Conservation (phyloP, 257 asterid species). For the Verbena officinalis region DNA sequence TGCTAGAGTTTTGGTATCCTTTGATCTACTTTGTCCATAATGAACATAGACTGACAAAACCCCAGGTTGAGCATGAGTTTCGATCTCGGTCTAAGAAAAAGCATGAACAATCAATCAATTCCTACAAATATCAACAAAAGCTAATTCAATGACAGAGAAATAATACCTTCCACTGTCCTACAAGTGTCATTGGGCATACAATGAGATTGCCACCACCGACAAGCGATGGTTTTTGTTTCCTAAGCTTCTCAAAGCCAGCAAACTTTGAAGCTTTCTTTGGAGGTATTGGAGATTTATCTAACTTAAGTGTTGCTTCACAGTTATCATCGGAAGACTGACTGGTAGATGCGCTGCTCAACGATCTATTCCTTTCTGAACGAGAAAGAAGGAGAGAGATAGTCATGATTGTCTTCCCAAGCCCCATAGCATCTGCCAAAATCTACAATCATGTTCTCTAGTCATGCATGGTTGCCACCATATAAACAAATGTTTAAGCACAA, state of each 20-base stretch:
- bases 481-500: constrained; percentile 12
- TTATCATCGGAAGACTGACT: constrained; percentile 44
- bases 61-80: constrained; percentile 84
- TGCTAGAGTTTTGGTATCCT: constrained; percentile 73
- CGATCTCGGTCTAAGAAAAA: constrained; percentile 75
- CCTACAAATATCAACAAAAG: constrained; percentile 26
- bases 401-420: constrained; percentile 98
- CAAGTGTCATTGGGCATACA: constrained; percentile 92
- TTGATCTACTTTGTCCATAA: constrained; percentile 90
- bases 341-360: constrained; percentile 45
- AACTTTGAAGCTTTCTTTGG: constrained; percentile 54
- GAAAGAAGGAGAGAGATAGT: constrained; percentile 87
- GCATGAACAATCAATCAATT: constrained; percentile 34
- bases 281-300: constrained; percentile 54
- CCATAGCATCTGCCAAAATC: constrained; percentile 99
- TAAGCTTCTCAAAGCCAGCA: constrained; percentile 66
- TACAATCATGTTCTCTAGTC: constrained; percentile 44
- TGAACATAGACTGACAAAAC: constrained; percentile 77
- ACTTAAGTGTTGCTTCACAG: constrained; percentile 40
- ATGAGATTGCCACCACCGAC: constrained; percentile 85
- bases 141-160: constrained; percentile 9
- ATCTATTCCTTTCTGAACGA: constrained; percentile 64
- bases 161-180: constrained; percentile 98
- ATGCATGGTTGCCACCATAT: constrained; percentile 19
- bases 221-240: constrained; percentile 54